Percentiles rank a stretch among this genome's conserved stretches.
These are phyloP conservation scores for Podaxis sp. DNA, from an alignment of 768 basidiomycete species.

Conservation along the genomic window DNA sequence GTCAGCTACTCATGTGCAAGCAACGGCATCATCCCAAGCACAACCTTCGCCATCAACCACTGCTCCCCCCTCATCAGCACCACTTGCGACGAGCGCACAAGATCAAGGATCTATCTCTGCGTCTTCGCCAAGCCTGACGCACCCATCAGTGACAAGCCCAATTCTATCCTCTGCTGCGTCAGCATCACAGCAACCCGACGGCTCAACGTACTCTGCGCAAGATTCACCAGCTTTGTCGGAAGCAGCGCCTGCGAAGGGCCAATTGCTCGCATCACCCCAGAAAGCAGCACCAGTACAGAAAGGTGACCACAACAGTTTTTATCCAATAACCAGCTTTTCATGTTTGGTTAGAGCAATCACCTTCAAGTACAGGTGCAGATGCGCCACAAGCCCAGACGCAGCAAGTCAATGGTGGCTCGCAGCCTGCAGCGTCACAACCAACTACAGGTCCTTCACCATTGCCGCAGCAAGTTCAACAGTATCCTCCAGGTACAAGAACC, in stretches of 20 bases:
- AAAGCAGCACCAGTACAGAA: constrained; percentile 39
- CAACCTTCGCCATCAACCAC: constrained; percentile 29
- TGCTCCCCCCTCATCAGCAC: constrained; percentile 35
- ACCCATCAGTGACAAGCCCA: constrained; percentile 79
- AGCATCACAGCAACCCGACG: constrained; percentile 62
- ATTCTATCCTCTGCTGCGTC: constrained; percentile 77
- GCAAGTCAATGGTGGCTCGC: constrained; percentile 21
- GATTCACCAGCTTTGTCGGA: constrained; percentile 77
- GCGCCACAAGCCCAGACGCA: constrained; percentile 2
- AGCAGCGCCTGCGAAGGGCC: constrained; percentile 47
- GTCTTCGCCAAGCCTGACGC: constrained; percentile 83
- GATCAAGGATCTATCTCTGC: constrained; percentile 46
- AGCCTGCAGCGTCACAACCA: constrained; percentile 27
- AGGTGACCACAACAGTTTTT: constrained; percentile 38
- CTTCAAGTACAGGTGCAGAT: background rate
- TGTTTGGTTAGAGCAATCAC: constrained; percentile 30
- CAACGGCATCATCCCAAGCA: constrained; percentile 30
- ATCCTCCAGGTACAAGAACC: constrained; percentile 21
- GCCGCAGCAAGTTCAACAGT: constrained; percentile 43
- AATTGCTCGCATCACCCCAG: constrained; percentile 62
- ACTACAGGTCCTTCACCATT: constrained; percentile 38
- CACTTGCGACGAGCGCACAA: constrained; percentile 29
- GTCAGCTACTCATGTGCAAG: constrained; percentile 26
- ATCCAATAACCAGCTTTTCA: constrained; percentile 11
- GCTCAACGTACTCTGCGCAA: constrained; percentile 69